Percentiles rank a stretch among this genome's conserved stretches.
Evolutionary conservation across 2,329 filamentous ascomycete genomes (phyloP).

Genomic region (Aspergillus viridinutans): DNA sequence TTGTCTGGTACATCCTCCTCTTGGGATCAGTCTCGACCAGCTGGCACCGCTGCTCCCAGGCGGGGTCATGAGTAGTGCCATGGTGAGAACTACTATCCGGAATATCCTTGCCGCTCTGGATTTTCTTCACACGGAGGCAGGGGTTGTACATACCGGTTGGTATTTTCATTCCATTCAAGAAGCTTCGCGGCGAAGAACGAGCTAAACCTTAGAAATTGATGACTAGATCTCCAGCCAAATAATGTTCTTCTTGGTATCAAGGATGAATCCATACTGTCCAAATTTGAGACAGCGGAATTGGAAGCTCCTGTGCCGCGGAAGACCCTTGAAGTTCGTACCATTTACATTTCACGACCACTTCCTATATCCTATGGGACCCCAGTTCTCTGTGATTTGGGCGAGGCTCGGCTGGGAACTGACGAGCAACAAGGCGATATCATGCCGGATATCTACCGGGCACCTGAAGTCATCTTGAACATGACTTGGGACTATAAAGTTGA

Average conservation of each 20-base stretch:
- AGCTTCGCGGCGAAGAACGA: too few relatives aligned
- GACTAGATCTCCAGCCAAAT: conserved; percentile 26
- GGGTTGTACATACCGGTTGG: conserved; percentile 25
- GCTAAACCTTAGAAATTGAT: not conserved
- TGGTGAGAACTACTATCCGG: conserved; percentile 20
- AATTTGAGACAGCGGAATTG: conserved; percentile 26
- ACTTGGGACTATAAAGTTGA: conserved; percentile 26
- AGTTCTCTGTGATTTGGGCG: conserved; percentile 27
- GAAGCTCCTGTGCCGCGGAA: conserved; percentile 26
- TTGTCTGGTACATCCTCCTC: conserved; percentile 27
- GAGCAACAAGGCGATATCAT: conserved; percentile 19
- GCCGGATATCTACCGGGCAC: conserved; percentile 26
- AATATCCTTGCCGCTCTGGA: conserved; percentile 23
- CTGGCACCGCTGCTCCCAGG: conserved; percentile 12
- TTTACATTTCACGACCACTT: conserved; percentile 22
- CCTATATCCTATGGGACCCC: conserved; percentile 17
- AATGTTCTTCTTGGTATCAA: conserved; percentile 30
- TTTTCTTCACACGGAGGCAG: conserved; percentile 25
- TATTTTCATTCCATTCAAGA: not conserved
- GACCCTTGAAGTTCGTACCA: conserved; percentile 20
- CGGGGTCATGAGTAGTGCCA: conserved; percentile 15
- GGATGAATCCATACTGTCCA: conserved; percentile 24
- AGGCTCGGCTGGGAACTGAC: conserved; percentile 17
- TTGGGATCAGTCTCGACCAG: conserved; percentile 22
- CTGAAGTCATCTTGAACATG: conserved; percentile 27